Conservation (phyloP, 139 green algal species). For the Coelastrella sp. region DNA sequence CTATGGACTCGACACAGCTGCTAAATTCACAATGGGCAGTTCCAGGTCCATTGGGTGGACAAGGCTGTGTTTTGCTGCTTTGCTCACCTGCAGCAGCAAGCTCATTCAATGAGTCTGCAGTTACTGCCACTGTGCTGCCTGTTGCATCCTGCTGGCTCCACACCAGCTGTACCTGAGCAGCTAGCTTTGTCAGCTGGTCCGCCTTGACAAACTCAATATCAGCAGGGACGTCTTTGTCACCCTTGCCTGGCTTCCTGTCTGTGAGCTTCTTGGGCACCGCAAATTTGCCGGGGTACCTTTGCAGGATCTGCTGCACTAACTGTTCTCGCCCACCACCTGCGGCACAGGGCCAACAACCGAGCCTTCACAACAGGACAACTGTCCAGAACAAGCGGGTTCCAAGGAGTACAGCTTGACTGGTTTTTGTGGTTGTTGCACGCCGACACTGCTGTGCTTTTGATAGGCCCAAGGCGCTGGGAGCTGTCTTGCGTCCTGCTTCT, state of each 20-base stretch:
- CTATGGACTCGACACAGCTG: not conserved
- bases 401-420: not conserved
- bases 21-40: not conserved
- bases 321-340: constrained; percentile 47
- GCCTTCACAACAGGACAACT: too few species aligned
- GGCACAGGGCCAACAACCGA: not conserved
- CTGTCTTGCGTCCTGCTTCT: not conserved
- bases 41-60: not conserved
- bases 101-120: not conserved
- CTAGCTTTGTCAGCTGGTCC: constrained; percentile 62
- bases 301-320: constrained; percentile 51
- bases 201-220: constrained; percentile 50
- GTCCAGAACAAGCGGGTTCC: not conserved
- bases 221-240: constrained; percentile 36
- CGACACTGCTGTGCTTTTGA: not conserved
- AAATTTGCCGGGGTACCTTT: constrained; percentile 62
- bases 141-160: constrained; percentile 27
- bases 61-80: not conserved
- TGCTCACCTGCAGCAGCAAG: constrained; percentile 26
- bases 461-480: not conserved
- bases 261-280: constrained; percentile 55
- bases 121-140: not conserved
- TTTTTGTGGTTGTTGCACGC: not conserved
- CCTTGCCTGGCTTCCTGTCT: constrained; percentile 67
- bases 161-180: constrained; percentile 39